Evolutionary conservation across 805 yeast species (phyloP), one percentile per base, ranked within the genome.

Genomic region (Wickerhamiella spandovensis): DNA sequence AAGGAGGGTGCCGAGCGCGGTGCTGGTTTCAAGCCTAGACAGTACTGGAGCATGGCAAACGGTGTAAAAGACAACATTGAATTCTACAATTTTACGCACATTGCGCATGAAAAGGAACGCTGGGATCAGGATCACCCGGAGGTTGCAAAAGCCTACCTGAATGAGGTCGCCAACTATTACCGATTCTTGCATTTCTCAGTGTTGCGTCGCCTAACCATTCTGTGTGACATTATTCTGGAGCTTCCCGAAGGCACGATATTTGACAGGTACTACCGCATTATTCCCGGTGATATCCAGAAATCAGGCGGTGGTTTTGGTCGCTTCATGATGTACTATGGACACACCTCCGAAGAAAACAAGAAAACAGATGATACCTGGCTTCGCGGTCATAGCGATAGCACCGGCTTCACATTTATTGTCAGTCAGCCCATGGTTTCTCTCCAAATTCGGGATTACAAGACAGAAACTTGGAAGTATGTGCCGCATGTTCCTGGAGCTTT

Each of bases 301-400:
- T 66, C 70, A 1, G 77, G 76, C 0, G 65, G 68, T 37, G 72
- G 72, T 1, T 62, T 63, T 48, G 72, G 72, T 1, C 58, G 74
- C 41, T 60, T 68, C 44, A 64, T 71, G 64, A 50, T 63, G 42
- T 71, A 71, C 53, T 64, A 67, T 52, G 70, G 66, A 30, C 64
- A 64, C 32, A 56, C 59, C 30, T 61, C 61, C 13, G 62, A 61
- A 5, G 64, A 65, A 18, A 61, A 61, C 9, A 43, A 56, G 20
- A 58, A 62, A 43, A 70, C 75, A 0, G 65, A 64, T 9, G 61
- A 64, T 25, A 72, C 72, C 2, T 72, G 71, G 71, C 60, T 74
- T 25, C 63, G 76, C 46, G 78, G 77, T 1, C 78, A 74, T 53
- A 68, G 74, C 25, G 77, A 74, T 53, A 64, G 67, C 38, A 61